These are phyloP conservation scores for Diaporthe sp. DNA, from an alignment of 2,329 filamentous ascomycete species.

Conservation along the genomic window DNA sequence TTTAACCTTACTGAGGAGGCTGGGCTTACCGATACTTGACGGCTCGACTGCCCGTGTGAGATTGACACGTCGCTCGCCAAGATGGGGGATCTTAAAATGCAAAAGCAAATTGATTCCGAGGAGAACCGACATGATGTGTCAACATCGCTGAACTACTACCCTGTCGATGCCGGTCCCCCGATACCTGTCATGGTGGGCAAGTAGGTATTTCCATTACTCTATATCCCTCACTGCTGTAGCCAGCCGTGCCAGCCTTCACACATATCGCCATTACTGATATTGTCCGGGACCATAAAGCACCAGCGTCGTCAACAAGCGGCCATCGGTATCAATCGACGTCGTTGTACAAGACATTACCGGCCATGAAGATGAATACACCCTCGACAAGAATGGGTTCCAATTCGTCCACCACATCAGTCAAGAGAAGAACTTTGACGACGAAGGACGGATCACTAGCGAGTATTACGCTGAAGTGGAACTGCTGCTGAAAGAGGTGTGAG, in stretches of 20 bases:
- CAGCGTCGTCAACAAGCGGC: constrained; percentile 77
- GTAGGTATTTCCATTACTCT: neutral
- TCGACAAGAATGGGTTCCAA: constrained; percentile 69
- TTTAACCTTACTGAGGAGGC: too few relatives aligned
- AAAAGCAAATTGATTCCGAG: neutral
- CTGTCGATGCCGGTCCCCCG: constrained; percentile 18
- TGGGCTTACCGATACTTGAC: accelerated
- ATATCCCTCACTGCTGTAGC: accelerated
- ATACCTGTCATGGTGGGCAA: constrained; percentile 33
- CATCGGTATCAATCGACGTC: constrained; percentile 69
- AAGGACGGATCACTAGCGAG: constrained; percentile 62
- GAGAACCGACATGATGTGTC: constrained; percentile 10
- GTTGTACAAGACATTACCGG: constrained; percentile 69
- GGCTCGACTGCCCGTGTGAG: neutral
- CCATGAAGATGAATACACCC: constrained; percentile 75
- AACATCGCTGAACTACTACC: constrained; percentile 37
- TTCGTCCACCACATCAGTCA: constrained; percentile 64
- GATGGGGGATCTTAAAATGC: neutral
- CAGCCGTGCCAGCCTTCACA: too few relatives aligned
- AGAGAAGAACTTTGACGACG: constrained; percentile 69
- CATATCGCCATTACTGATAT: neutral
- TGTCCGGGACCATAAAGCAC: constrained; percentile 44
- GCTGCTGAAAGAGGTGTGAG: constrained; percentile 52
- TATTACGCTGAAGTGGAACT: constrained; percentile 76
- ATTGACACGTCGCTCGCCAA: neutral